Conservation (phyloP, 75 land plant genomes). For the Cunninghamia lanceolata region DNA sequence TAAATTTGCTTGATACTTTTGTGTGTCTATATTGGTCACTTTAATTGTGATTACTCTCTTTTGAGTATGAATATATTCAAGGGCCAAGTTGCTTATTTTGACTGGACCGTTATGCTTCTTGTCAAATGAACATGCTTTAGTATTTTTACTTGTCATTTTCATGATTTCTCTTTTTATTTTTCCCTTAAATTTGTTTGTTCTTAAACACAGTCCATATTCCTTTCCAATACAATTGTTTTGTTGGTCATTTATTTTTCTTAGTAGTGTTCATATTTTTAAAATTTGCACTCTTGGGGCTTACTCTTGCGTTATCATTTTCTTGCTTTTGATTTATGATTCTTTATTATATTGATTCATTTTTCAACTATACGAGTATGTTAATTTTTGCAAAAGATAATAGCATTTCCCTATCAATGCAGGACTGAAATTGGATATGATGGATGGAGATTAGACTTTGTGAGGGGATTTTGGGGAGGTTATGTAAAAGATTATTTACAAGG, state of each 20-base stretch:
- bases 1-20: neutral
- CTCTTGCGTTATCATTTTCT: neutral
- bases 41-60: neutral
- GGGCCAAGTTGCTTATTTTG: neutral
- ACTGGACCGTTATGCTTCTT: neutral
- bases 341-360: neutral
- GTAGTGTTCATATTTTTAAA: neutral
- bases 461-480: constrained; percentile 79
- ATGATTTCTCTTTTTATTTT: neutral
- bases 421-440: constrained; percentile 75
- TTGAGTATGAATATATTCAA: neutral
- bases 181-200: neutral
- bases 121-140: neutral
- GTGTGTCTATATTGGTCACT: neutral
- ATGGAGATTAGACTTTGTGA: constrained; percentile 75
- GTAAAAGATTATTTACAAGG: constrained; percentile 73
- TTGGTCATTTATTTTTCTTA: neutral
- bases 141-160: neutral
- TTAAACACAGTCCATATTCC: neutral
- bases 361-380: neutral
- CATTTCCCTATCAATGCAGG: constrained; percentile 21
- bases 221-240: neutral
- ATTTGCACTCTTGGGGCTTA: neutral
- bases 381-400: neutral
- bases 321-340: neutral